phyloP scores from a whole-genome alignment of 768 basidiomycete genomes.

The Russula olivacea region DNA sequence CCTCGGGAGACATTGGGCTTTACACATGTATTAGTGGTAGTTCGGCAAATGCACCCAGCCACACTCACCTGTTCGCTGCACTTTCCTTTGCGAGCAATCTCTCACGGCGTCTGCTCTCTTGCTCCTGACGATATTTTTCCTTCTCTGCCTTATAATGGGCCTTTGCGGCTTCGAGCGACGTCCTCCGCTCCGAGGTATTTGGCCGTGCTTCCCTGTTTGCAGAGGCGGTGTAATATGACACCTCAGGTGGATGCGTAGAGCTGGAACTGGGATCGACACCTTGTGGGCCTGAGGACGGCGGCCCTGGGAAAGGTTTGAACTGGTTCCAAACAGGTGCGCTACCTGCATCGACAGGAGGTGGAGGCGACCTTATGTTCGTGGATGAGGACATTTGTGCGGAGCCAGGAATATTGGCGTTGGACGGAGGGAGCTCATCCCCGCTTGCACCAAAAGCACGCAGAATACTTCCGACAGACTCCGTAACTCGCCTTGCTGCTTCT shows the following conservation, averaged over 20 bases:
- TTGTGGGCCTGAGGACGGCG: conserved; percentile 1
- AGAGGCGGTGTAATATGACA: conserved; percentile 23
- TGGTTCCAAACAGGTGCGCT: conserved; percentile 18
- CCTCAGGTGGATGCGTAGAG: conserved; percentile 16
- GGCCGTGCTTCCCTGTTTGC: conserved; percentile 7
- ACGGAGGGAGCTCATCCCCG: background rate
- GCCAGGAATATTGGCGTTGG: background rate
- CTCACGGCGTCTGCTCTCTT: conserved; percentile 37
- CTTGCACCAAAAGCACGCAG: conserved; percentile 46
- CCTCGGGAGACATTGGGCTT: conserved; percentile 13
- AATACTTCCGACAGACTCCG: conserved; percentile 55
- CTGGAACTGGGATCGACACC: background rate
- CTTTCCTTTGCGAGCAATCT: conserved; percentile 1
- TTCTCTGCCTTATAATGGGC: conserved; percentile 62
- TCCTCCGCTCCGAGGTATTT: conserved; percentile 25
- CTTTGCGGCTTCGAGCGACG: conserved; percentile 57
- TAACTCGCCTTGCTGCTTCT: conserved; percentile 57
- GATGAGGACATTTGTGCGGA: background rate
- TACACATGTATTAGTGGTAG: background rate
- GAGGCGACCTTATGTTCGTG: background rate
- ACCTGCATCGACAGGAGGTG: background rate
- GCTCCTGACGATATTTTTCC: conserved; percentile 57
- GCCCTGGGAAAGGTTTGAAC: conserved; percentile 19
- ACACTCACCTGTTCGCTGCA: conserved; percentile 9
- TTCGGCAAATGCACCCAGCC: background rate